Percentiles rank a stretch among this genome's conserved stretches.
Conservation (phyloP, 176 grass and related monocot species). For the Poa pratensis region DNA sequence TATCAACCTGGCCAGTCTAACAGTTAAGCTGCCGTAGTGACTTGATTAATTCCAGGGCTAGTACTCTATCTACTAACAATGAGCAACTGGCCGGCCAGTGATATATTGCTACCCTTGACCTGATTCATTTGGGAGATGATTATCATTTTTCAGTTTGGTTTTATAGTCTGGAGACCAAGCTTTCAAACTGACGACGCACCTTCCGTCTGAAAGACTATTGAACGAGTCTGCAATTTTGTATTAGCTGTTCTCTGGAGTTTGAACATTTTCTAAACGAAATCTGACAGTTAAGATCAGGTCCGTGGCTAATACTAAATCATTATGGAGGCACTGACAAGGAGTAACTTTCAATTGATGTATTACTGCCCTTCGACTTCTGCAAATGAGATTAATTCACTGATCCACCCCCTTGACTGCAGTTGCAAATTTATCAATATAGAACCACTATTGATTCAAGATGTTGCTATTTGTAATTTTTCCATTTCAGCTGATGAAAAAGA, state of each 20-base stretch:
- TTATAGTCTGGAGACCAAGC: not conserved
- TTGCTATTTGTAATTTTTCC: not conserved
- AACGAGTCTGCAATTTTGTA: not conserved
- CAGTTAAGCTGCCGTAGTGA: too few species aligned
- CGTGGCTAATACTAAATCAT: not conserved
- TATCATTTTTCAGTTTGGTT: not conserved
- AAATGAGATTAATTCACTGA: not conserved
- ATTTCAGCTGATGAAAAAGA: not conserved
- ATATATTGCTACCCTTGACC: too few species aligned
- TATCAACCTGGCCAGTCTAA: too few species aligned
- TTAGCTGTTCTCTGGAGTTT: not conserved
- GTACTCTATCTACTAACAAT: too few species aligned
- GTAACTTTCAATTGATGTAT: not conserved
- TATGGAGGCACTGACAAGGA: not conserved
- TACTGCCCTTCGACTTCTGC: not conserved
- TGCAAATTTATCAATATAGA: not conserved
- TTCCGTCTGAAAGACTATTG: not conserved
- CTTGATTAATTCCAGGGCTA: too few species aligned
- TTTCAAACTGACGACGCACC: not conserved
- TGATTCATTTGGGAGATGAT: too few species aligned
- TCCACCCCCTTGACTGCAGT: not conserved
- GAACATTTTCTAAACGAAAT: not conserved
- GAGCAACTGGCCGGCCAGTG: too few species aligned
- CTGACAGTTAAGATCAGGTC: not conserved
- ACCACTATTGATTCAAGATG: not conserved